Conservation (phyloP, 148 eudicot species). For the Drosera capensis region DNA sequence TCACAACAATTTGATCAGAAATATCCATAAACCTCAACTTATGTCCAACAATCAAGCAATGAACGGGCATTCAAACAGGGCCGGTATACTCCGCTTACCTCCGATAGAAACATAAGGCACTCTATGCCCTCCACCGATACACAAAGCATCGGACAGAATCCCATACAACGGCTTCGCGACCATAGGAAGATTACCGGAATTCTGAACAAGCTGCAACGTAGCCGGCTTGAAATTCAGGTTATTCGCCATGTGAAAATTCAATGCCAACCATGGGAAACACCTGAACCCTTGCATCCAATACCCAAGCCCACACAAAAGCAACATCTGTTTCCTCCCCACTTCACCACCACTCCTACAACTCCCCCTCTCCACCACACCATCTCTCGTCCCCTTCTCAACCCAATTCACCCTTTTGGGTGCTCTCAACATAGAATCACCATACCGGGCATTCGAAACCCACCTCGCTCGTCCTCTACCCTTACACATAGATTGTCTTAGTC, state of each 20-base stretch:
- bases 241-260: slow-evolving; percentile 80
- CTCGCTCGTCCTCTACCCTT: too few relatives aligned
- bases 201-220: slow-evolving; percentile 70
- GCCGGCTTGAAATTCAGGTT: slow-evolving; percentile 63
- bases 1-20: too few relatives aligned
- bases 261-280: slow-evolving; percentile 87
- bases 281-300: slow-evolving; percentile 92
- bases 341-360: slow-evolving; percentile 10
- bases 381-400: slow-evolving; percentile 8
- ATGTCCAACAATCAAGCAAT: background rate
- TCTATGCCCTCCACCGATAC: slow-evolving; percentile 67
- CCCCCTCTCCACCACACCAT: too few relatives aligned
- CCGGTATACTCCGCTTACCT: slow-evolving; percentile 28
- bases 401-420: too few relatives aligned
- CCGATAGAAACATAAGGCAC: slow-evolving; percentile 83
- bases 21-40: too few relatives aligned
- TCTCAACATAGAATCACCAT: too few relatives aligned
- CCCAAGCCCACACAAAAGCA: slow-evolving; percentile 70
- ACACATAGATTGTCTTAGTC: too few relatives aligned
- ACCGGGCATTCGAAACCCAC: too few relatives aligned
- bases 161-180: slow-evolving; percentile 90
- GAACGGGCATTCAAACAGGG: background rate
- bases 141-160: slow-evolving; percentile 68
- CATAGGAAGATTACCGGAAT: slow-evolving; percentile 60
- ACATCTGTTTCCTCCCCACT: slow-evolving; percentile 30